Base-by-base conservation (phyloP, 23 red algal species). In the Gracilaria caudata region DNA sequence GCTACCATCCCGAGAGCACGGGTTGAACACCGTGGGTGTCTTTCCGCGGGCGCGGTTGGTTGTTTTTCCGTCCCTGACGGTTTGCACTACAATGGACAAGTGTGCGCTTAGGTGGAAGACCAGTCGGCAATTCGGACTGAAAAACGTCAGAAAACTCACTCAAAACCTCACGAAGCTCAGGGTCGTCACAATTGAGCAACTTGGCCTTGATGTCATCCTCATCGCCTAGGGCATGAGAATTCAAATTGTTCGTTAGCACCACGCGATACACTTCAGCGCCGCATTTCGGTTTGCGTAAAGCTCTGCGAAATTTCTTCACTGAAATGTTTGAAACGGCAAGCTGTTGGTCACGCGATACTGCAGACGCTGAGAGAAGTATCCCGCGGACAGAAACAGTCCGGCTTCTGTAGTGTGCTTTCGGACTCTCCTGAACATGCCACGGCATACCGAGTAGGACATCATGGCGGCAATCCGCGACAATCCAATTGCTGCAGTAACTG, bases 61-160 rank as follows among this genome's bases (percentile, higher is more conserved):
- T n/a, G n/a, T n/a, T n/a, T n/a, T n/a, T n/a, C n/a, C n/a, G n/a
- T n/a, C n/a, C n/a, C n/a, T n/a, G n/a, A n/a, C n/a, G n/a, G n/a
- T n/a, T n/a, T n/a, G n/a, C n/a, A n/a, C n/a, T n/a, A n/a, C n/a
- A n/a, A n/a, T n/a, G n/a, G n/a, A n/a, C n/a, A n/a, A n/a, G n/a
- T n/a, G n/a, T n/a, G n/a, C 82, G 10, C 10, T 1, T 25, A 0
- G 82, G 82, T 32, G 64, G 66, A 0, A 86, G 47, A 12, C 66
- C 64, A n/a, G 20, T 21, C 9, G 66, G 66, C 2, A 86, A 25
- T 25, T 75, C 64, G n/a, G 16, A 3, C 58, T 37, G 34, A 26
- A 86, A 86, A 35, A 86, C 82, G 13, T 72, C n/a, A 24, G 32
- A 25, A 76, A 61, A 86, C 0, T 73, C 44, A 40, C 25, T 11